Evolutionary conservation across 257 asterid genomes (phyloP).

Genomic region (Scutellaria galericulata): DNA sequence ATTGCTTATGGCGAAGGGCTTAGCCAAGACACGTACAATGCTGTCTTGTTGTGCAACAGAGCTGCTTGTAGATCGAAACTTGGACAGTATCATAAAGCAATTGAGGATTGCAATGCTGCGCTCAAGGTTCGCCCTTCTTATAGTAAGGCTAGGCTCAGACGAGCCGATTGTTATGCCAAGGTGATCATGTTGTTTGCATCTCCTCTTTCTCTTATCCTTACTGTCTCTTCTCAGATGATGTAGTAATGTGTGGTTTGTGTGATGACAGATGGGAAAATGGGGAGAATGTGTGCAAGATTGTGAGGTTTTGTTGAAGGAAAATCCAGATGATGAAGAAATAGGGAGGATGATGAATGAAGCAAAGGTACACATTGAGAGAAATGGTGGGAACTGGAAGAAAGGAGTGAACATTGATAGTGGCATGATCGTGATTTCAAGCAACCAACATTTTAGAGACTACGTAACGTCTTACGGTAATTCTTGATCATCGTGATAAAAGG

Average conservation of each 20-base stretch:
- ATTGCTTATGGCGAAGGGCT: constrained; percentile 80
- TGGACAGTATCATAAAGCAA: constrained; percentile 63
- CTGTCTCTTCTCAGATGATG: neutral
- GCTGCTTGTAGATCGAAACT: constrained; percentile 80
- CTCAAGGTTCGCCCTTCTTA: constrained; percentile 59
- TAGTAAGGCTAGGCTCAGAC: constrained; percentile 75
- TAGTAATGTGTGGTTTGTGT: neutral
- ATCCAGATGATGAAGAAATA: constrained; percentile 62
- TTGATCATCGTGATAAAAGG: neutral
- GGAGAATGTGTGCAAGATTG: constrained; percentile 74
- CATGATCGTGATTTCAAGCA: constrained; percentile 43
- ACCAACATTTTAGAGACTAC: constrained; percentile 51
- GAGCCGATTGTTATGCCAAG: constrained; percentile 69
- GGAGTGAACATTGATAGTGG: constrained; percentile 22
- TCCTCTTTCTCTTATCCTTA: too few relatives aligned
- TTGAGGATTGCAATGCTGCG: constrained; percentile 76
- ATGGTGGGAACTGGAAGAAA: constrained; percentile 15
- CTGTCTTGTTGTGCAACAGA: constrained; percentile 73
- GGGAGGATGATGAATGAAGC: constrained; percentile 57
- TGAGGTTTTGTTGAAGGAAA: constrained; percentile 54
- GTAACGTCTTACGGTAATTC: constrained; percentile 52
- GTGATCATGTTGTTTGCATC: constrained; percentile 28
- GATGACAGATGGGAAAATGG: constrained; percentile 66
- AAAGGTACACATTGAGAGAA: constrained; percentile 22
- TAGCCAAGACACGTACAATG: constrained; percentile 57